phyloP scores from a whole-genome alignment of 2,329 filamentous ascomycete species.

The Huntiella moniliformis region DNA sequence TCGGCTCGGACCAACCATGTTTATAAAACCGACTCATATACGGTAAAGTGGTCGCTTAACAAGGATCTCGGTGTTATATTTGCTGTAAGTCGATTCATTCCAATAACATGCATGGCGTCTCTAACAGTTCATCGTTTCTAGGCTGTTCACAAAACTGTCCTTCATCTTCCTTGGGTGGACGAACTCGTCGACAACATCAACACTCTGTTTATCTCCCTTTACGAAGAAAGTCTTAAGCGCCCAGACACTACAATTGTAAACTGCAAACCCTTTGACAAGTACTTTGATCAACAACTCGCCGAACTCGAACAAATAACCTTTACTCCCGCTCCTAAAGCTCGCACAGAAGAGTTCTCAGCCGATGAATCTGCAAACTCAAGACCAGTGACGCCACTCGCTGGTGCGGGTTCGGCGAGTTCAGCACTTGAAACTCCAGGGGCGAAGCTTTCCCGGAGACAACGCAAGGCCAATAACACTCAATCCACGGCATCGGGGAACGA shows the following conservation, averaged over 20 bases:
- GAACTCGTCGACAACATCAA: constrained; percentile 89
- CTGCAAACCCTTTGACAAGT: constrained; percentile 67
- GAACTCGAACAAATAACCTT: constrained; percentile 48
- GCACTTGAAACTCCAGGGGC: constrained; percentile 56
- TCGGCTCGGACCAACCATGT: constrained; percentile 47
- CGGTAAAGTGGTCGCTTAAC: constrained; percentile 76
- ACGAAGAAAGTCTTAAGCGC: constrained; percentile 70
- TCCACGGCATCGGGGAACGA: constrained; percentile 74
- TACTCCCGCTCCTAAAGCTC: constrained; percentile 15
- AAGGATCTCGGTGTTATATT: constrained; percentile 94
- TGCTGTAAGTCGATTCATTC: constrained; percentile 41
- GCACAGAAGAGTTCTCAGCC: constrained; percentile 11
- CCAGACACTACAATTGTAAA: constrained; percentile 60
- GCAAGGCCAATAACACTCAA: constrained; percentile 44
- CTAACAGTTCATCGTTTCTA: constrained; percentile 19
- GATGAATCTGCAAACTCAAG: constrained; percentile 40
- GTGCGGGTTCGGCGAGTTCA: not conserved
- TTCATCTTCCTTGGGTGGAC: constrained; percentile 93
- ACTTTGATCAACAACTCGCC: constrained; percentile 82
- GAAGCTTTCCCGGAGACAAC: constrained; percentile 64
- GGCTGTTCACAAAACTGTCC: constrained; percentile 90
- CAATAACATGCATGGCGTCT: too few species aligned
- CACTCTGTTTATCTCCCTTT: constrained; percentile 78
- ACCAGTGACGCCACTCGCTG: constrained; percentile 50
- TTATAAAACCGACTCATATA: constrained; percentile 86